phyloP scores from a whole-genome alignment of 441 rosid genomes.

The Capsella rubella region DNA sequence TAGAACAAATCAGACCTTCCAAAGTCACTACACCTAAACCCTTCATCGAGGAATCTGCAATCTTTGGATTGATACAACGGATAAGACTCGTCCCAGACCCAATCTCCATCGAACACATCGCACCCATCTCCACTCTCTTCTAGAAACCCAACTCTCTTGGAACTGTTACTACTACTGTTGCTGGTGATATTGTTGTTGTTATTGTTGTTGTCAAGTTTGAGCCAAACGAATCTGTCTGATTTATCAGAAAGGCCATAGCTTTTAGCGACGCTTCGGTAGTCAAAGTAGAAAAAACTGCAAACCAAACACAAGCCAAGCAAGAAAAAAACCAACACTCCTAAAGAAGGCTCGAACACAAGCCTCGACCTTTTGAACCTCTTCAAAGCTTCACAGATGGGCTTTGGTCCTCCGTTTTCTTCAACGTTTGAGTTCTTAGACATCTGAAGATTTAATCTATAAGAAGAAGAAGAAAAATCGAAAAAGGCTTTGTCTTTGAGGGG shows the following conservation, averaged over 20 bases:
- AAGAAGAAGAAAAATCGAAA: not conserved
- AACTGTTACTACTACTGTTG: not conserved
- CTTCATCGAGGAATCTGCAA: conserved; percentile 78
- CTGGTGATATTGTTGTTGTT: conserved; percentile 20
- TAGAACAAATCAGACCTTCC: conserved; percentile 89
- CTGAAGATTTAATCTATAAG: not conserved
- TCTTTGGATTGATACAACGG: conserved; percentile 86
- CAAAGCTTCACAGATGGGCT: conserved; percentile 48
- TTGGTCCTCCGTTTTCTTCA: conserved; percentile 38
- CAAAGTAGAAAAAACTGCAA: conserved; percentile 75
- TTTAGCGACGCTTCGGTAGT: conserved; percentile 58
- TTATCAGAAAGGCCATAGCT: conserved; percentile 54
- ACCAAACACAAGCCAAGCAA: conserved; percentile 62
- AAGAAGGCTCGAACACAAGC: conserved; percentile 69
- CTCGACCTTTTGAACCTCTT: conserved; percentile 74
- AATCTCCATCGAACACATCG: conserved; percentile 90
- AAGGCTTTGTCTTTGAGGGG: conserved; percentile 4
- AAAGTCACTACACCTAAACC: conserved; percentile 85
- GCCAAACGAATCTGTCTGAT: conserved; percentile 66
- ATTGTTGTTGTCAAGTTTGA: conserved; percentile 45
- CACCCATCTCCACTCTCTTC: conserved; percentile 62
- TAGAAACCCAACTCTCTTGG: conserved; percentile 60
- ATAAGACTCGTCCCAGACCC: conserved; percentile 93
- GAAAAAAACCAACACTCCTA: conserved; percentile 71
- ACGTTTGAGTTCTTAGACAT: conserved; percentile 40